Base-by-base conservation (phyloP, 2,329 filamentous ascomycete genomes). In the Penicillium frequentans region DNA sequence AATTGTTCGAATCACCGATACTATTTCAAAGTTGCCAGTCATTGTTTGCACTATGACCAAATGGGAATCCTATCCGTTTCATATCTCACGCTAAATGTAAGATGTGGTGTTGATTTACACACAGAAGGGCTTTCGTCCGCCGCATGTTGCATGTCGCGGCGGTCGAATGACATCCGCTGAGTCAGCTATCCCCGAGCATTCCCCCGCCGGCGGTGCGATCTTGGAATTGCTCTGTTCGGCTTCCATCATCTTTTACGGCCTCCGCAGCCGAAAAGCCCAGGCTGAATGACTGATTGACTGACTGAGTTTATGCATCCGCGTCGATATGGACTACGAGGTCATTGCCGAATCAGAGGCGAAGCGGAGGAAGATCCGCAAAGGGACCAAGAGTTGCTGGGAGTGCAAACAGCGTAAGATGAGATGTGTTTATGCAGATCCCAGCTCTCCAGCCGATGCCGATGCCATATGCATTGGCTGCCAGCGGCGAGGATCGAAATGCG, bases 361-460 rank as follows among this genome's bases (percentile, higher is more conserved):
- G 45, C 55, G 49, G 23, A 54, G 57, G 43, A 58, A 63, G 35
- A 49, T 73, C 37, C 72, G 73, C 35, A 73, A 74, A 60, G 72
- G 72, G 11, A 75, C 73, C 10, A 62, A 67, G 43, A 72, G 68
- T 50, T 75, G 62, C 49, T 67, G 64, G 64, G 63, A 67, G 52
- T 67, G 63, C 49, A 66, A 56, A 29, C 37, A 43, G 24, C 53
- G 53, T 27, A 59, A 59, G 54, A 58, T 58, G 57, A 59, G 54
- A 54, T 54, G 54, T 59, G 52, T 39, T 23, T 50, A 53, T 33
- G 49, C 49, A 44, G 21, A 23, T 21, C 21, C 23, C 9, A 26
- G 42, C 42, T 44, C 42, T 53, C 45, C 53, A 23, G 24, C 11
- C 29, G 27, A 45, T 52, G 31, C 31, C 11, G 55, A 53, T 10